These are phyloP conservation scores for Schizosaccharomyces versatilis DNA, from an alignment of 1,139 yeast species.

Conservation along the genomic window DNA sequence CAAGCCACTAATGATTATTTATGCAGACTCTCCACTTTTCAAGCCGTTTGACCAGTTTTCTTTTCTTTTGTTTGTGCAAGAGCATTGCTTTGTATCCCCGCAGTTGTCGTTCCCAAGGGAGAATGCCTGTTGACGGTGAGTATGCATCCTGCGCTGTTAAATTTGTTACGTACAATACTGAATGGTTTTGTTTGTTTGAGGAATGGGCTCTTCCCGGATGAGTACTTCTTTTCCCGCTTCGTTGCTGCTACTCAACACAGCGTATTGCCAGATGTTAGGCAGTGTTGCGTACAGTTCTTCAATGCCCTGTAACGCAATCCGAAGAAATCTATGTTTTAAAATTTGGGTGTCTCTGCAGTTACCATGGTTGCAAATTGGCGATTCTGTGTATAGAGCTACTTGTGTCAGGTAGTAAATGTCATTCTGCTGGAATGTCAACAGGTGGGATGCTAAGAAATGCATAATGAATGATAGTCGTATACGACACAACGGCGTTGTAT, in stretches of 20 bases:
- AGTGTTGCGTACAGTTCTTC: background rate
- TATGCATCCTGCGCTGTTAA: background rate
- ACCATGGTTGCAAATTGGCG: background rate
- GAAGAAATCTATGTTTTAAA: background rate
- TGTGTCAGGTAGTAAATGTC: background rate
- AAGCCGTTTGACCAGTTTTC: background rate
- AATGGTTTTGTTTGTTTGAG: background rate
- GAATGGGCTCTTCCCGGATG: background rate
- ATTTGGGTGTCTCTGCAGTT: background rate
- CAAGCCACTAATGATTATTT: background rate
- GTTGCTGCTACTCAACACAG: background rate
- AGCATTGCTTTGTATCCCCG: background rate
- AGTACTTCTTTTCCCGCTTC: background rate
- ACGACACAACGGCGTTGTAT: too few species aligned
- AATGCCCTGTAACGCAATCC: background rate
- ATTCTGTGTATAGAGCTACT: background rate
- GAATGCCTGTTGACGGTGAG: background rate
- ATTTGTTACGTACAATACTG: background rate
- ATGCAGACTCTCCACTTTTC: constrained; percentile 1
- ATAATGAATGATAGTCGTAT: background rate
- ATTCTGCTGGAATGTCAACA: background rate
- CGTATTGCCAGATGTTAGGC: background rate
- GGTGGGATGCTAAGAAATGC: background rate
- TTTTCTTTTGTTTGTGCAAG: background rate
- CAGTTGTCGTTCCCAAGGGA: background rate